These are phyloP conservation scores for Carex arenaria DNA, from an alignment of 202 grass and related monocot species.

Conservation along the genomic window DNA sequence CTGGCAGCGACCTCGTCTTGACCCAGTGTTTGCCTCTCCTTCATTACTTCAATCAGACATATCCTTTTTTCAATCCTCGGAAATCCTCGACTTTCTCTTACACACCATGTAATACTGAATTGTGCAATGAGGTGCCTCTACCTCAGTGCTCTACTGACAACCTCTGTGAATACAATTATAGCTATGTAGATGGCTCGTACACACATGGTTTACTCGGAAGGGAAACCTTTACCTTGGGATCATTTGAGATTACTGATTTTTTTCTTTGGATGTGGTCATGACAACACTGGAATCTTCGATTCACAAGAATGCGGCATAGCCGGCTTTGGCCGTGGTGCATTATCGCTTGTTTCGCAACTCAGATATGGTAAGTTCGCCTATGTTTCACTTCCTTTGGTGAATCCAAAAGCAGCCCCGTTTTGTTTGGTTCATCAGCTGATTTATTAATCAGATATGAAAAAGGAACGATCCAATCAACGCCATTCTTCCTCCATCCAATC, in stretches of 20 bases:
- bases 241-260: too few relatives aligned
- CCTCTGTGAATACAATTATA: background rate
- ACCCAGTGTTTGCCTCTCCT: slow-evolving; percentile 65
- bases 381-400: too few relatives aligned
- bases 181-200: background rate
- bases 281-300: too few relatives aligned
- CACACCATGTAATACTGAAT: slow-evolving; percentile 15
- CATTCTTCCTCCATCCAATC: slow-evolving; percentile 15
- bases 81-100: slow-evolving; percentile 31
- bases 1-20: slow-evolving; percentile 72
- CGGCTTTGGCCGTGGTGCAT: too few relatives aligned
- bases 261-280: too few relatives aligned
- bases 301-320: too few relatives aligned
- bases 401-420: too few relatives aligned
- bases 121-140: background rate
- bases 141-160: background rate
- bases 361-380: too few relatives aligned
- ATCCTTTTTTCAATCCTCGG: slow-evolving; percentile 33
- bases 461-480: slow-evolving; percentile 16
- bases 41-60: slow-evolving; percentile 24
- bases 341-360: too few relatives aligned
- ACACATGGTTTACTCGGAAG: too few relatives aligned
- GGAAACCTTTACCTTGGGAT: too few relatives aligned
- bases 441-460: background rate
- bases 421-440: too few relatives aligned